Percentiles rank a stretch among this genome's conserved stretches.
Conservation (phyloP, 257 asterid species). For the Thymus quinquecostatus region DNA sequence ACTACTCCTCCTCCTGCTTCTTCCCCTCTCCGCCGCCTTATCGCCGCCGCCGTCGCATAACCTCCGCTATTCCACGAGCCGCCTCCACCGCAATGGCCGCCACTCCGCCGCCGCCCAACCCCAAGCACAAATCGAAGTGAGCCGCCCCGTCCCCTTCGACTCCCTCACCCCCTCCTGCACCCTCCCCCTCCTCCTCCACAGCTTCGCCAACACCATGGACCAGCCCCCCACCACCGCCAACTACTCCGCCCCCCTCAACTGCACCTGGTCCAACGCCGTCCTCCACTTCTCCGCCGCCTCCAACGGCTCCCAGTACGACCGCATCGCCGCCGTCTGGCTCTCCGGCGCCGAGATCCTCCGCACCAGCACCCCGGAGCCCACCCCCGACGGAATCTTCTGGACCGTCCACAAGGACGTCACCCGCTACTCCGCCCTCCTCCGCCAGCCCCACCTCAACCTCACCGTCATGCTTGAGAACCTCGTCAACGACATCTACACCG, state of each 20-base stretch:
- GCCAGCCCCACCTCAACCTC: constrained; percentile 52
- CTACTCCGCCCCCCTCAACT: constrained; percentile 64
- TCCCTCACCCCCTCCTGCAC: constrained; percentile 58
- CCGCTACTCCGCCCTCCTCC: constrained; percentile 63
- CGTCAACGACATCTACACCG: constrained; percentile 67
- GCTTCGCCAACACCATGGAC: constrained; percentile 64
- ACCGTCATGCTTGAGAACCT: constrained; percentile 82
- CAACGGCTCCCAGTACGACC: constrained; percentile 75
- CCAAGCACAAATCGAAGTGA: constrained; percentile 50
- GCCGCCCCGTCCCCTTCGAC: constrained; percentile 59
- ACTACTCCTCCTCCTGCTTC: constrained; percentile 28
- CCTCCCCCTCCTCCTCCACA: constrained; percentile 55
- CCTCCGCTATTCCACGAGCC: constrained; percentile 42
- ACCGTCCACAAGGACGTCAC: constrained; percentile 71
- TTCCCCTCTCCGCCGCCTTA: constrained; percentile 35
- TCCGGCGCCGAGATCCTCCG: constrained; percentile 83
- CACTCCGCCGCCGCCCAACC: constrained; percentile 27
- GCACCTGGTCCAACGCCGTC: constrained; percentile 69
- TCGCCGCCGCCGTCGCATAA: constrained; percentile 36
- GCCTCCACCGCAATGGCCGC: constrained; percentile 20
- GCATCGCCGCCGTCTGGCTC: constrained; percentile 87
- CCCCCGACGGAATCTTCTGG: constrained; percentile 63
- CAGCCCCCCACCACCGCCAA: constrained; percentile 57
- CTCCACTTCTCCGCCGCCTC: constrained; percentile 64
- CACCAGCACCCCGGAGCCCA: constrained; percentile 87